Evolutionary conservation across 768 basidiomycete species (phyloP).

Genomic region (Kwoniella dejecticola): DNA sequence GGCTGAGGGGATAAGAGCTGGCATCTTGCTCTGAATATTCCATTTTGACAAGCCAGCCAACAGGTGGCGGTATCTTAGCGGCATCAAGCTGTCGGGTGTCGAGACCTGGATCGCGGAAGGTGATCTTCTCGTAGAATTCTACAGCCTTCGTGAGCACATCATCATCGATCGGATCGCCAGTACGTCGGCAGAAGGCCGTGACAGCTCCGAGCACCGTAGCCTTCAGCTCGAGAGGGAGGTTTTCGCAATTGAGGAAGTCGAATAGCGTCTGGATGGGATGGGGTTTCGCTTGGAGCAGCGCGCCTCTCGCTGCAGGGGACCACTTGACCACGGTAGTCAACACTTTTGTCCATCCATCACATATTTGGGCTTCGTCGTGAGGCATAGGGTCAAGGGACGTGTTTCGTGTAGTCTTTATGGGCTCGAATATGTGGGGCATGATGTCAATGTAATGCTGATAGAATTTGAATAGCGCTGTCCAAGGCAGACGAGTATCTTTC

Average conservation of each 20-base stretch:
- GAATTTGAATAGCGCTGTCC: constrained; percentile 41
- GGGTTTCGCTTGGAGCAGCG: constrained; percentile 40
- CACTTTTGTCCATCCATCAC: constrained; percentile 42
- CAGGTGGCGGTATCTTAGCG: constrained; percentile 29
- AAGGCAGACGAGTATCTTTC: constrained; percentile 40
- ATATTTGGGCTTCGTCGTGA: constrained; percentile 34
- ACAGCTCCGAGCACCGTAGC: constrained; percentile 36
- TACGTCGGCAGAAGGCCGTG: constrained; percentile 42
- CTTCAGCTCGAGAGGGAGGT: constrained; percentile 39
- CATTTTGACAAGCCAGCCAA: constrained; percentile 67
- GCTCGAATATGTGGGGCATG: constrained; percentile 42
- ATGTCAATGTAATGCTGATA: constrained; percentile 45
- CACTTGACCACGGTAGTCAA: constrained; percentile 39
- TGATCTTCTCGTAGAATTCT: constrained; percentile 43
- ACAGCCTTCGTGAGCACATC: constrained; percentile 37
- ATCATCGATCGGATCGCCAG: constrained; percentile 37
- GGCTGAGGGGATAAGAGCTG: constrained; percentile 81
- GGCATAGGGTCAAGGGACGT: constrained; percentile 36
- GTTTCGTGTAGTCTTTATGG: constrained; percentile 34
- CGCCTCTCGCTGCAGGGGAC: constrained; percentile 37
- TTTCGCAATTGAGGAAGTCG: constrained; percentile 48
- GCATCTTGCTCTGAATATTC: constrained; percentile 81
- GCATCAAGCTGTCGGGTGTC: constrained; percentile 33
- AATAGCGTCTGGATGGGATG: constrained; percentile 42
- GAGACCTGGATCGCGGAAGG: constrained; percentile 32